Conservation (phyloP, 257 asterid genomes). For the Eucommia ulmoides region DNA sequence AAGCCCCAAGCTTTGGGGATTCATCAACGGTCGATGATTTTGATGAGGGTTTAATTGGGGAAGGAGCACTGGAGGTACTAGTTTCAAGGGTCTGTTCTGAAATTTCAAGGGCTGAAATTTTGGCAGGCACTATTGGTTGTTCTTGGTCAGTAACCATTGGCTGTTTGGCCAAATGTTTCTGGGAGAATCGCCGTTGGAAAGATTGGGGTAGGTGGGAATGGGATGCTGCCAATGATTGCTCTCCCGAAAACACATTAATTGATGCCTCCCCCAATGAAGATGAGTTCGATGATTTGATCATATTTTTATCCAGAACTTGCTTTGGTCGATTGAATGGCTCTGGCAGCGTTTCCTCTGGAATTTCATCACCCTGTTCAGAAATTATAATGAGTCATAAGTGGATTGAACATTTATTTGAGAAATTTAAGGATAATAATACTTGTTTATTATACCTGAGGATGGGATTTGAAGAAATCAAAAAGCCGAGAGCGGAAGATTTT, state of each 20-base stretch:
- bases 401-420: too few species aligned
- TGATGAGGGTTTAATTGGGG: constrained; percentile 6
- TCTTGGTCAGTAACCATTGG: constrained; percentile 10
- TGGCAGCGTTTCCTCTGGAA: constrained; percentile 70
- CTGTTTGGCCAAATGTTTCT: constrained; percentile 5
- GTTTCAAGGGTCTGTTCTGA: constrained; percentile 4
- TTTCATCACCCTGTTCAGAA: constrained; percentile 55
- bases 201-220: constrained; percentile 49
- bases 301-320: constrained; percentile 12
- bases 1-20: constrained; percentile 7
- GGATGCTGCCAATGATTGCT: constrained; percentile 18
- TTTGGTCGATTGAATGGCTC: constrained; percentile 34
- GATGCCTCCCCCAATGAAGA: constrained; percentile 7
- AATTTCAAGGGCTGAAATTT: constrained; percentile 5
- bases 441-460: constrained; percentile 66
- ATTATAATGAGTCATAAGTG: too few species aligned
- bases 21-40: constrained; percentile 1
- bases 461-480: constrained; percentile 44
- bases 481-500: constrained; percentile 49
- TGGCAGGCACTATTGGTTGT: constrained; percentile 7
- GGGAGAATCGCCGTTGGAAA: constrained; percentile 38
- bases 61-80: constrained; percentile 5
- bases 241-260: constrained; percentile 3
- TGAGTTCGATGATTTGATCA: constrained; percentile 13
- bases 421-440: too few species aligned